Conservation (phyloP, 169 alveolate genomes). For the Plasmodium ovale region DNA sequence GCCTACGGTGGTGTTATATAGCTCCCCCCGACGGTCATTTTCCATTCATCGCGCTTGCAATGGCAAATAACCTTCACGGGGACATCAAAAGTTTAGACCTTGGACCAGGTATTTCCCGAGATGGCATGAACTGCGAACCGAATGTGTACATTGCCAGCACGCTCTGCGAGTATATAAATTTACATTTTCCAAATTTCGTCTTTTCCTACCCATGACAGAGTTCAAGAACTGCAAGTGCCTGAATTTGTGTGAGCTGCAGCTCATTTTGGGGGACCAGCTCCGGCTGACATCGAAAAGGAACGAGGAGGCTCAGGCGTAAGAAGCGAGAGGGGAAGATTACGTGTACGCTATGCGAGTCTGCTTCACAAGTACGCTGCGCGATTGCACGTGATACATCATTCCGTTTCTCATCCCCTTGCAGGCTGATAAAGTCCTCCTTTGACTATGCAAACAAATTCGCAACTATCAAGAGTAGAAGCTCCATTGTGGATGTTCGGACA, state of each 20-base stretch:
- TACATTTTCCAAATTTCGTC: not conserved
- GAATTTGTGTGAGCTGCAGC: constrained; percentile 85
- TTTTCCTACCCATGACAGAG: constrained; percentile 74
- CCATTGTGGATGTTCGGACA: constrained; percentile 85
- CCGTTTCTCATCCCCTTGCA: not conserved
- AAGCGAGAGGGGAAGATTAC: not conserved
- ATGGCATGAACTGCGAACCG: constrained; percentile 78
- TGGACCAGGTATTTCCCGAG: constrained; percentile 39
- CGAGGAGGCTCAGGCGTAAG: constrained; percentile 85
- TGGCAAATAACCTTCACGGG: constrained; percentile 48
- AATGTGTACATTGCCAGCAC: constrained; percentile 55
- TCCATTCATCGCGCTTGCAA: no score
- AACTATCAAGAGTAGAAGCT: constrained; percentile 81
- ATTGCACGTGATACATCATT: not conserved
- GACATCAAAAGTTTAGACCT: constrained; percentile 50
- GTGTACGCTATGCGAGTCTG: no score
- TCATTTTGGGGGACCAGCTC: constrained; percentile 85
- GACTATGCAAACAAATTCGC: constrained; percentile 84
- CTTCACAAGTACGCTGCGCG: no score
- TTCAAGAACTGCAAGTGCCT: constrained; percentile 83
- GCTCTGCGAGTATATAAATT: not conserved
- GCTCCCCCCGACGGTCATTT: no score
- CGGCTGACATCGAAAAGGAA: constrained; percentile 83
- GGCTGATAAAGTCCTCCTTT: constrained; percentile 82
- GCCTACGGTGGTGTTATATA: no score